Evolutionary conservation across 805 yeast species (phyloP).

Genomic region (Dipodascus albidus): DNA sequence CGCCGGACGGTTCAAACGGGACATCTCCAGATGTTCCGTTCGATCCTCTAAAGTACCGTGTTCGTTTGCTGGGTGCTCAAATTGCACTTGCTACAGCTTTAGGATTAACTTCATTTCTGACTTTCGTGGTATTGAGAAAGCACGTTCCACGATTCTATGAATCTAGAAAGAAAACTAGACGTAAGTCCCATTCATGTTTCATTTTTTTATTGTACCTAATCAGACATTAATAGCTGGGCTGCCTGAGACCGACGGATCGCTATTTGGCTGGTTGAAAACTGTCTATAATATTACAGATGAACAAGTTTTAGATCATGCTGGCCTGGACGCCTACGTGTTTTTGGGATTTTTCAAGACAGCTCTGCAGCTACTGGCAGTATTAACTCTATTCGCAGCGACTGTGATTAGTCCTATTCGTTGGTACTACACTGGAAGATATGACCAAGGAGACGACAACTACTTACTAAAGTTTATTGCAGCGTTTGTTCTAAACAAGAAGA

Average conservation of each 20-base stretch:
- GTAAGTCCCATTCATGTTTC: conserved; percentile 13
- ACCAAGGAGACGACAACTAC: conserved; percentile 29
- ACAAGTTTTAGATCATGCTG: conserved; percentile 79
- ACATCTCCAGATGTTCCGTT: conserved; percentile 1
- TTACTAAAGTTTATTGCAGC: background rate
- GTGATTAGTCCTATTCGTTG: conserved; percentile 79
- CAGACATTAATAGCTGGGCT: conserved; percentile 21
- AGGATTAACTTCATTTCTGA: conserved; percentile 56
- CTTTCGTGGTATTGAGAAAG: conserved; percentile 60
- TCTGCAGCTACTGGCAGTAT: conserved; percentile 51
- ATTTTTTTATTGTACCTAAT: background rate
- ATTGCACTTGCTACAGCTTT: conserved; percentile 53
- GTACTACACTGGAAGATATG: conserved; percentile 71
- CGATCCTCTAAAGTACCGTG: conserved; percentile 18
- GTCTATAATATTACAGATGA: conserved; percentile 55
- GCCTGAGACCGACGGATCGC: conserved; percentile 47
- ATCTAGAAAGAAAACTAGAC: conserved; percentile 52
- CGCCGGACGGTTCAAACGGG: background rate
- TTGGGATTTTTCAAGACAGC: conserved; percentile 85
- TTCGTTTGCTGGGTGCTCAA: conserved; percentile 67
- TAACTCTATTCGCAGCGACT: conserved; percentile 57
- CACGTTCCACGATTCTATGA: conserved; percentile 76
- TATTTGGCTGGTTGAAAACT: conserved; percentile 75
- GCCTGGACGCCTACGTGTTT: conserved; percentile 88
- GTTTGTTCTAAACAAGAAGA: background rate